Percentiles rank a stretch among this genome's conserved stretches.
Conservation (phyloP, 2,329 filamentous ascomycete genomes). For the Thielaviopsis punctulata region DNA sequence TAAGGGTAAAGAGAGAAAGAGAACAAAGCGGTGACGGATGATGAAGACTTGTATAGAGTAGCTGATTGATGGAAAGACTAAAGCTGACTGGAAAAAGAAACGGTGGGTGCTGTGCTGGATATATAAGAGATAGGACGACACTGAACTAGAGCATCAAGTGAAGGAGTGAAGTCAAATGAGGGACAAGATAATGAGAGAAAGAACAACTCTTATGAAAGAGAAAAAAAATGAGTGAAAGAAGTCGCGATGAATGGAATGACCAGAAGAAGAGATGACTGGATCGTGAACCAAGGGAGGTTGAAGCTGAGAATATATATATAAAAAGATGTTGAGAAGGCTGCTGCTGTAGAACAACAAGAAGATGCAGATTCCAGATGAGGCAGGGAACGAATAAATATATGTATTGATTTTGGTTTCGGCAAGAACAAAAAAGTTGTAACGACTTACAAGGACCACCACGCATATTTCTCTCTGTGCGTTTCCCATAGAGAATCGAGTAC, state of each 20-base stretch:
- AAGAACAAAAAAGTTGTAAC: not conserved
- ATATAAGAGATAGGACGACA: not conserved
- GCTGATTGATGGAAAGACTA: not conserved
- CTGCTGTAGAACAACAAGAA: constrained; percentile 1
- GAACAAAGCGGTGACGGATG: not conserved
- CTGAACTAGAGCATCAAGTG: not conserved
- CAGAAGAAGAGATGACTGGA: constrained; percentile 1
- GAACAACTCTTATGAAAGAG: constrained; percentile 1
- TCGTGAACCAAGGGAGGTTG: not conserved
- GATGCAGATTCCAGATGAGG: not conserved
- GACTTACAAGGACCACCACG: not conserved
- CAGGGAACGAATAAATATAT: constrained; percentile 6
- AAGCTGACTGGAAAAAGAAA: not conserved
- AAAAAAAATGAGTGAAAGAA: constrained; percentile 1
- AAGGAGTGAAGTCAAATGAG: constrained; percentile 3
- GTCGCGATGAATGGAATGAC: not conserved
- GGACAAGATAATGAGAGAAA: not conserved
- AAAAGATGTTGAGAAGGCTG: constrained; percentile 6
- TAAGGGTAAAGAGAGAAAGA: not conserved
- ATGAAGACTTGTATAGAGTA: not conserved
- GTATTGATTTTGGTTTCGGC: not conserved
- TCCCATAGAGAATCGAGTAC: not conserved
- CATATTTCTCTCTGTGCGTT: too few relatives aligned
- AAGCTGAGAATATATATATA: constrained; percentile 5
- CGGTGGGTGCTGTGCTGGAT: not conserved